Evolutionary conservation across 108 stramenopile genomes (phyloP), one percentile per base, ranked within the genome.

Genomic region (Skeletonema tropicum): DNA sequence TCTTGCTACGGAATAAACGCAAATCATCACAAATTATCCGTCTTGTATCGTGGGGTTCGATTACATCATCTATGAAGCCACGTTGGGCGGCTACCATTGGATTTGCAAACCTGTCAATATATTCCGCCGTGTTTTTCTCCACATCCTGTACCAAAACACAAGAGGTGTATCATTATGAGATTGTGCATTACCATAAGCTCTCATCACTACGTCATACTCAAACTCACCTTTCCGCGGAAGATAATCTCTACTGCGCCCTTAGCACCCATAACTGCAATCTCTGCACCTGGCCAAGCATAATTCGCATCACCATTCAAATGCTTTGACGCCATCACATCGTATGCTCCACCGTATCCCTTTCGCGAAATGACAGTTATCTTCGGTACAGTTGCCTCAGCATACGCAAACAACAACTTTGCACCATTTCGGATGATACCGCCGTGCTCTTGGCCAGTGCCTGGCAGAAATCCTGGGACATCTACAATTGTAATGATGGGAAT

Each of bases 381-480:
- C 36, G 97, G 94, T 4, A 99, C 98, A 19, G 92, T 97, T n/a
- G 98, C 98, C 73, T 99, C 97, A 4, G 97, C 92, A 77, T 98
- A 99, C 13, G 99, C 99, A 87, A 97, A 99, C 26, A 99, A 89
- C 17, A 99, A 87, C 90, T 99, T 98, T 46, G 97, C 92, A 48
- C 99, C 99, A 71, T 98, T 88, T 14, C 98, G 92, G 79, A 99
- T 99, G 82, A 99, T 99, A 29, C 93, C 93, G 25, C 92, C 93
- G 68, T 91, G 87, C 74, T 97, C 94, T 83, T 97, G 96, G 10
- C 62, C 80, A 8, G 98, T 97, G 5, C 99, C 99, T 10, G 99
- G 99, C 32, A 99, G 84, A 79, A 99, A 99, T 26, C 99, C 99
- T 10, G 99, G 99, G 13, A 99, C 99, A 80, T 99, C 99, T n/a